A percentile compares a stretch with the other conserved stretches of the same genome.
Conservation (phyloP, 2,329 filamentous ascomycete genomes). For the Sporothrix inflata region DNA sequence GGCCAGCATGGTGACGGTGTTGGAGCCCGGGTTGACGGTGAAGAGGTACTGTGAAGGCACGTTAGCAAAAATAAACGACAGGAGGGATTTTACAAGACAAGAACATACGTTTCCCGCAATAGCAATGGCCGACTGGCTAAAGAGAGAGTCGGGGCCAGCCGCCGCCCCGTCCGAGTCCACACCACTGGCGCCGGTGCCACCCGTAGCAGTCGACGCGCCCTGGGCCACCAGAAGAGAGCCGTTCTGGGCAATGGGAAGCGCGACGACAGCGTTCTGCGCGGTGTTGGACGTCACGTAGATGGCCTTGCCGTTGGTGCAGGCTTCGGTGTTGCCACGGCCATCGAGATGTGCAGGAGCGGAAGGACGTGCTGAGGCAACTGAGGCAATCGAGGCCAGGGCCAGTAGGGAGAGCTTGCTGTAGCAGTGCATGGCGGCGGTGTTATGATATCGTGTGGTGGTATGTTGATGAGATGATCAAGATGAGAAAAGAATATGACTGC, state of each 20-base stretch:
- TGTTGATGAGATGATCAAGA: background rate
- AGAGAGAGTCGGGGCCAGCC: constrained; percentile 23
- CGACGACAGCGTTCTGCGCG: constrained; percentile 25
- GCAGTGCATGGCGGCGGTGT: constrained; percentile 2
- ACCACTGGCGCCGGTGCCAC: constrained; percentile 17
- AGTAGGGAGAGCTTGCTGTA: background rate
- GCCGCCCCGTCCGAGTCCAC: background rate
- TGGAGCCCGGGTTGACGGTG: constrained; percentile 57
- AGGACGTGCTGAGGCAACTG: background rate
- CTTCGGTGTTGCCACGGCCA: background rate
- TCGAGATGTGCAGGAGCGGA: background rate
- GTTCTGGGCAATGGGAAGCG: constrained; percentile 23
- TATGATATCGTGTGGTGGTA: background rate
- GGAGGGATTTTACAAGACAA: no score
- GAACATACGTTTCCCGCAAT: constrained; percentile 33
- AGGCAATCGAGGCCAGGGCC: background rate
- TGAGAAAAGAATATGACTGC: background rate
- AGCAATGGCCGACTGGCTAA: constrained; percentile 32
- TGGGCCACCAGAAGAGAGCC: constrained; percentile 6
- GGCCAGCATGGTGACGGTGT: constrained; percentile 54
- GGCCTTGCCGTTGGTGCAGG: constrained; percentile 11
- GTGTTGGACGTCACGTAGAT: constrained; percentile 27
- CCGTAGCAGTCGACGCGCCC: constrained; percentile 21
- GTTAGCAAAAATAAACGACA: background rate
- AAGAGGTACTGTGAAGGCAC: constrained; percentile 50